Evolutionary conservation across 2,329 filamentous ascomycete species (phyloP).

Genomic region (Myriosclerotinia curreyana): DNA sequence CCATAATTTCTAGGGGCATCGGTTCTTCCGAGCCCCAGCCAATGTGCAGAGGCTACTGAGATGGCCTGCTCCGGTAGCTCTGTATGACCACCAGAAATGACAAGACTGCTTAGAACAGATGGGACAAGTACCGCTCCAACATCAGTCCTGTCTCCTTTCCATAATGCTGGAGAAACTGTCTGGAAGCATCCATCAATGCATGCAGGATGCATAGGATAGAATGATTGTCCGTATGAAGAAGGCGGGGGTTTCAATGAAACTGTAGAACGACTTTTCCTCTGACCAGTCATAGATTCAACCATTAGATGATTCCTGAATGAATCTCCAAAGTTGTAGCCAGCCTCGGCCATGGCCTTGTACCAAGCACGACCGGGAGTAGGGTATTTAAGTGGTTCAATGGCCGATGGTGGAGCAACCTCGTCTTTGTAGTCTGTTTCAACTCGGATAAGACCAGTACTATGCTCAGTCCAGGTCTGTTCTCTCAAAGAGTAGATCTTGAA

Average conservation of each 20-base stretch:
- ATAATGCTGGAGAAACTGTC: constrained; percentile 31
- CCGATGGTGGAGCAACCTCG: not conserved
- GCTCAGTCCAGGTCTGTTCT: constrained; percentile 5
- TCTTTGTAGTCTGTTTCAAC: constrained; percentile 5
- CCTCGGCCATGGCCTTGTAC: constrained; percentile 11
- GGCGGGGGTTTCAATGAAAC: no score
- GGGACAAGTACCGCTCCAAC: constrained; percentile 29
- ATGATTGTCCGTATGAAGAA: constrained; percentile 35
- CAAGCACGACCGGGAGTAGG: constrained; percentile 5
- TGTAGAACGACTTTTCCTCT: constrained; percentile 13
- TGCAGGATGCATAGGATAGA: constrained; percentile 40
- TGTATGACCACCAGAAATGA: constrained; percentile 27
- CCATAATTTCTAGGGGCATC: constrained; percentile 23
- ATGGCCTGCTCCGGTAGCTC: constrained; percentile 17
- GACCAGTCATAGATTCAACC: constrained; percentile 2
- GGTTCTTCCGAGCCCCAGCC: no score
- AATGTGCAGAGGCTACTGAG: constrained; percentile 21
- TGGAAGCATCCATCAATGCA: constrained; percentile 39
- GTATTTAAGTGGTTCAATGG: constrained; percentile 8
- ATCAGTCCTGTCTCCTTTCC: constrained; percentile 27
- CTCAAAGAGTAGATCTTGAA: constrained; percentile 10
- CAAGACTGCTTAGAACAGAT: constrained; percentile 29
- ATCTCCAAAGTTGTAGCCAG: constrained; percentile 1
- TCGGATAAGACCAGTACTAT: constrained; percentile 10
- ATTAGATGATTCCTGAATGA: constrained; percentile 2